phyloP scores from a whole-genome alignment of 345 rosid species.

The Eutrema japonicum region DNA sequence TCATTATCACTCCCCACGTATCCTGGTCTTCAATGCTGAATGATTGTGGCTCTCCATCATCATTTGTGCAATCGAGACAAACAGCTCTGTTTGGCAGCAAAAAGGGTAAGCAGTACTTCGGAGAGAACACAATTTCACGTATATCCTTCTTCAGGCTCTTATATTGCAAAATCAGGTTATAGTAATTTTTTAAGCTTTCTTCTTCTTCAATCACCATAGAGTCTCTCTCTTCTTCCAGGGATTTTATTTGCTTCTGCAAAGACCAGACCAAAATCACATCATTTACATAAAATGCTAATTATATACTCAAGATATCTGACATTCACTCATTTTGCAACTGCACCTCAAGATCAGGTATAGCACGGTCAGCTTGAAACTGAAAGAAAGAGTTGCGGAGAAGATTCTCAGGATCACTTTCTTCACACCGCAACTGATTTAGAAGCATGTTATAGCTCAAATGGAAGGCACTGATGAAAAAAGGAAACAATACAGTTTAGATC shows the following conservation, averaged over 20 bases:
- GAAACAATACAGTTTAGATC: slow-evolving; percentile 31
- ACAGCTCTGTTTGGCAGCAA: slow-evolving; percentile 83
- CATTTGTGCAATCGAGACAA: slow-evolving; percentile 56
- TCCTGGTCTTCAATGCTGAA: slow-evolving; percentile 70
- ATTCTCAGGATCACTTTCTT: slow-evolving; percentile 97
- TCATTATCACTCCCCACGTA: slow-evolving; percentile 87
- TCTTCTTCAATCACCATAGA: slow-evolving; percentile 91
- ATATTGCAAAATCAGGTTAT: slow-evolving; percentile 74
- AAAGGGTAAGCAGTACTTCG: slow-evolving; percentile 85
- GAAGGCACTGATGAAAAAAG: slow-evolving; percentile 70
- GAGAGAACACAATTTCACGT: slow-evolving; percentile 74
- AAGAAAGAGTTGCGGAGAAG: slow-evolving; percentile 94
- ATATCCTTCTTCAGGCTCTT: slow-evolving; percentile 78
- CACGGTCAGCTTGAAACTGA: slow-evolving; percentile 96
- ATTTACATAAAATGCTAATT: slow-evolving; percentile 1
- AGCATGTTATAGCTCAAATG: slow-evolving; percentile 99
- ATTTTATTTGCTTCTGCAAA: slow-evolving; percentile 76
- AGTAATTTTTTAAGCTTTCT: slow-evolving; percentile 81
- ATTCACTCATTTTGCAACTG: slow-evolving; percentile 13
- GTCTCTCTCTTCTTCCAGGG: slow-evolving; percentile 83
- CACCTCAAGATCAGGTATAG: slow-evolving; percentile 93
- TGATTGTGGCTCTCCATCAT: slow-evolving; percentile 60
- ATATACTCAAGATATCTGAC: slow-evolving; percentile 7
- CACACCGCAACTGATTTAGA: slow-evolving; percentile 90
- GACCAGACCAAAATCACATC: slow-evolving; percentile 35